Evolutionary conservation across 2,329 filamentous ascomycete genomes (phyloP), one percentile per base, ranked within the genome.

Genomic region (Neonectria punicea): DNA sequence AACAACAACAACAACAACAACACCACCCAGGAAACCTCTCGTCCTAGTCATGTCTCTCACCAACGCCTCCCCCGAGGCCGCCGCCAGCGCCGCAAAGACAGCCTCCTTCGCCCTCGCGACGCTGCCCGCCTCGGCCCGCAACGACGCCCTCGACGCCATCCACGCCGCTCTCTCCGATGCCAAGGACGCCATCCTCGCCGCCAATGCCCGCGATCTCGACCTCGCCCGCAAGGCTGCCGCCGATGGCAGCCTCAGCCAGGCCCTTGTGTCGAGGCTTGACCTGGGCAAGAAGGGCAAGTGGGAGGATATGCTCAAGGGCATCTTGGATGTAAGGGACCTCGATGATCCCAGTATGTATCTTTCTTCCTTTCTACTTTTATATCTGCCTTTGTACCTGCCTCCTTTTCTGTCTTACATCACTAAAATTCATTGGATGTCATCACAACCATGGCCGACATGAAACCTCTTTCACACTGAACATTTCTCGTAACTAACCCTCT

Each of bases 261-360:
- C 93, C 75, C 86, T 98, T 25, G 88, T 98, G 34, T 96, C 97
- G 74, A 88, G 96, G 61, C 86, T 99, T 66, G 95, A 99, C 79
- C 84, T 99, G 53, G 90, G 89, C 53, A 92, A 92, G 78, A 88
- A 89, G 76, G 95, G 95, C 63, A 98, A 98, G 82, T 99, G 92
- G 85, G 94, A 98, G 76, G 96, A 98, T 76, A 98, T 99, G 96
- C 85, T 99, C 69, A 92, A 94, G 82, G 96, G 96, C 28, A 97
- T 99, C 66, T 81, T 97, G 65, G 93, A 97, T 80, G 96, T 99
- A 66, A 87, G 92, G 70, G 86, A 88, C 55, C 85, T 99, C 30
- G 87, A 92, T 53, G 96, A 99, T 81, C 96, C 96, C 70, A 87
- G 93, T 96, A 85, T 74, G 88, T 83, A 60, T 65, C 11, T 9